Conservation (phyloP, 441 rosid genomes). For the Gossypium aridum region DNA sequence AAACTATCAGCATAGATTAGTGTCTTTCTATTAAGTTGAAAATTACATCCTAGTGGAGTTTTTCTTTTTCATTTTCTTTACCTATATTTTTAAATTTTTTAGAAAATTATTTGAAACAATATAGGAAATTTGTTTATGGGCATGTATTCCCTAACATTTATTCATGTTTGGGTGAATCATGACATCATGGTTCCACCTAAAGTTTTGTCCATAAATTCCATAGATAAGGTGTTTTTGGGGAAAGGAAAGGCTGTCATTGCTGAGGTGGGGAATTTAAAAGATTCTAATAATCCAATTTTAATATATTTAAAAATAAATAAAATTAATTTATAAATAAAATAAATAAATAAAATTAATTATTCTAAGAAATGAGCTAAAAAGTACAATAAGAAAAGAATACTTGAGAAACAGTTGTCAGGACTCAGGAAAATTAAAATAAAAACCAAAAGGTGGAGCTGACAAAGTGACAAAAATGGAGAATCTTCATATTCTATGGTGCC, state of each 20-base stretch:
- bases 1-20: too few relatives aligned
- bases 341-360: not conserved
- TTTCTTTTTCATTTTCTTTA: not conserved
- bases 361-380: not conserved
- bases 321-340: not conserved
- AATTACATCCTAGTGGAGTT: too few relatives aligned
- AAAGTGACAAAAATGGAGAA: slow-evolving; percentile 20
- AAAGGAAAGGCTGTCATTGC: not conserved
- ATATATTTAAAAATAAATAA: not conserved
- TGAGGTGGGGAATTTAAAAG: slow-evolving; percentile 8
- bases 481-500: slow-evolving; percentile 9
- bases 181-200: slow-evolving; percentile 5
- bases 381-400: not conserved
- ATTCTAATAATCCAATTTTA: too few relatives aligned
- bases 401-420: not conserved
- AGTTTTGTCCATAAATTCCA: not conserved
- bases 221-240: not conserved
- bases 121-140: not conserved
- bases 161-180: not conserved
- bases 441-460: slow-evolving; percentile 19
- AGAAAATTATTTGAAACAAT: not conserved
- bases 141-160: not conserved
- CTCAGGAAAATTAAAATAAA: slow-evolving; percentile 12
- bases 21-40: too few relatives aligned
- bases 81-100: not conserved